These are phyloP conservation scores for Cyclotella atomus DNA, from an alignment of 108 stramenopile genomes.

Conservation along the genomic window DNA sequence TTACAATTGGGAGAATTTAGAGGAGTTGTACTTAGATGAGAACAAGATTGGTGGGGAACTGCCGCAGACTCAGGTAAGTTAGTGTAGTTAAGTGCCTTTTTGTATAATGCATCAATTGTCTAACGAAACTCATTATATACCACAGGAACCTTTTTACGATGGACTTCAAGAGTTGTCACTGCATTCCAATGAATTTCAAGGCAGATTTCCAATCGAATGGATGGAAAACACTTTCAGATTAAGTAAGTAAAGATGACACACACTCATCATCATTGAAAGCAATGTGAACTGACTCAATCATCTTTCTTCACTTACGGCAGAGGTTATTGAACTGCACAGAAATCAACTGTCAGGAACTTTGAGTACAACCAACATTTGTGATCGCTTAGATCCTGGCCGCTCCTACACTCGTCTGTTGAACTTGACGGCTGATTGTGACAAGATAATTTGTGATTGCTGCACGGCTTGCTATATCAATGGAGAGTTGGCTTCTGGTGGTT, in stretches of 20 bases:
- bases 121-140: not conserved
- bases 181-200: constrained; percentile 25
- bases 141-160: constrained; percentile 31
- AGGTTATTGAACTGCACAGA: constrained; percentile 23
- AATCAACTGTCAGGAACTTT: constrained; percentile 27
- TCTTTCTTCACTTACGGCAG: not conserved
- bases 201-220: constrained; percentile 25
- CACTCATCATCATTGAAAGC: too few species aligned
- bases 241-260: not conserved
- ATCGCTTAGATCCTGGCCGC: constrained; percentile 29
- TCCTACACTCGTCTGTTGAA: constrained; percentile 26
- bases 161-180: constrained; percentile 30
- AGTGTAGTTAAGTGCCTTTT: not conserved
- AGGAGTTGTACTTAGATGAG: constrained; percentile 32
- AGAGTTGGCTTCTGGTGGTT: not conserved
- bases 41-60: constrained; percentile 34
- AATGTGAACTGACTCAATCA: too few species aligned
- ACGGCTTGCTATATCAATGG: constrained; percentile 16
- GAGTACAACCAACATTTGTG: constrained; percentile 29
- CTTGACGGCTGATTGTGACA: constrained; percentile 34
- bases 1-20: constrained; percentile 34
- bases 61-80: constrained; percentile 28
- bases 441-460: constrained; percentile 28
- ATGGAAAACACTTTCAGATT: constrained; percentile 23
- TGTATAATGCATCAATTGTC: too few species aligned